Evolutionary conservation across 805 yeast genomes (phyloP).

Genomic region (Sugiyamaella mastotermitis): DNA sequence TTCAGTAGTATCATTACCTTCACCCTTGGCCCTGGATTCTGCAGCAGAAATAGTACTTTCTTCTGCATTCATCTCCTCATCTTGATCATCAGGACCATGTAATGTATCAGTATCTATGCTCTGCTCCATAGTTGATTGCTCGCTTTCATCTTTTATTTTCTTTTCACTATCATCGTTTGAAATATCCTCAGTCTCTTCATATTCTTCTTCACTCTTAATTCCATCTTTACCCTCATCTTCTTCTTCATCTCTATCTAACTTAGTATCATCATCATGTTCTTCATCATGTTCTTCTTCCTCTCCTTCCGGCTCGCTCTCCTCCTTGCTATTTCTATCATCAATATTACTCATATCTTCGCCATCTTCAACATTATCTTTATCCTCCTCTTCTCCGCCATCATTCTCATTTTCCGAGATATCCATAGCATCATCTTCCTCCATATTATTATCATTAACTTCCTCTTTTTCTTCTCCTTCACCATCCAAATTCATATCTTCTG

Average conservation of each 20-base stretch:
- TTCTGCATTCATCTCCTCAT: slow-evolving; percentile 47
- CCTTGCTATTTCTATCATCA: slow-evolving; percentile 12
- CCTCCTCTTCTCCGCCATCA: slow-evolving; percentile 26
- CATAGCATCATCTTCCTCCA: slow-evolving; percentile 28
- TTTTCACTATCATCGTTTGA: slow-evolving; percentile 1
- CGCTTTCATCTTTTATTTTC: slow-evolving; percentile 19
- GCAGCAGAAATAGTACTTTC: slow-evolving; percentile 25
- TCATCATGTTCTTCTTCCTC: slow-evolving; percentile 26
- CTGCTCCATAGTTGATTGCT: slow-evolving; percentile 28
- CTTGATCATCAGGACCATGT: slow-evolving; percentile 58
- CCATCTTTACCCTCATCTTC: slow-evolving; percentile 27
- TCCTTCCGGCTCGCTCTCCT: slow-evolving; percentile 19
- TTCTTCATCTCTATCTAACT: slow-evolving; percentile 26
- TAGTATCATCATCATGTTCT: slow-evolving; percentile 24
- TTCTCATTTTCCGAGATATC: slow-evolving; percentile 29
- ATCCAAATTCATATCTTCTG: slow-evolving; percentile 88
- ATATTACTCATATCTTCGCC: slow-evolving; percentile 23
- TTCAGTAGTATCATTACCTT: slow-evolving; percentile 53
- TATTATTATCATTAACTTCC: slow-evolving; percentile 36
- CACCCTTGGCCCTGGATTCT: slow-evolving; percentile 44
- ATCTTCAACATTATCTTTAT: slow-evolving; percentile 18
- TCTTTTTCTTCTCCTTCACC: slow-evolving; percentile 49
- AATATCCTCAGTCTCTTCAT: slow-evolving; percentile 12
- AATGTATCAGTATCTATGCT: slow-evolving; percentile 56
- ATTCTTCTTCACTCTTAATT: slow-evolving; percentile 22